phyloP scores from a whole-genome alignment of 2,329 filamentous ascomycete species.

The Penicillium sp. region DNA sequence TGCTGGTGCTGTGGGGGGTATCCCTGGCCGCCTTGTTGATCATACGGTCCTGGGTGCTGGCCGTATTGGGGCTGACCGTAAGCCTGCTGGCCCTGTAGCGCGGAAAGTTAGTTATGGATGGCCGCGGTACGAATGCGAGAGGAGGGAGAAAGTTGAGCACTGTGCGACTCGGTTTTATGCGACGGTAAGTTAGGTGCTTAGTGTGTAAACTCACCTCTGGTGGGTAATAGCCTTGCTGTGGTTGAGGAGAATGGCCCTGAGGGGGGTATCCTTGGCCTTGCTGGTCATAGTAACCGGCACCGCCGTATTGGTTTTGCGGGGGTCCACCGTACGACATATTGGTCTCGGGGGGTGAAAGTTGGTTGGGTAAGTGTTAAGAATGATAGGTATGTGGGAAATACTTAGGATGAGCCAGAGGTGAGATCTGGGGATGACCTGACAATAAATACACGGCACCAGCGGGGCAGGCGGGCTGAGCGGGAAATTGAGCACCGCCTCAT shows the following conservation, averaged over 20 bases:
- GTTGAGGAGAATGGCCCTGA: conserved; percentile 21
- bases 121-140: neutral
- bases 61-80: conserved; percentile 20
- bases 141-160: neutral
- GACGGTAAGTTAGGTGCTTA: neutral
- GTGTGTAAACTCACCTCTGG: conserved; percentile 22
- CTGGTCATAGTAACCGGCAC: conserved; percentile 21
- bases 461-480: conserved; percentile 14
- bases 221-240: conserved; percentile 27
- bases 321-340: conserved; percentile 23
- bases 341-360: neutral
- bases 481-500: conserved; percentile 16
- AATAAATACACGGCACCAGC: conserved; percentile 9
- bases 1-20: conserved; percentile 11
- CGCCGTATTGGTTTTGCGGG: conserved; percentile 25
- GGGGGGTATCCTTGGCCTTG: conserved; percentile 20
- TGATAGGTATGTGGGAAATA: neutral
- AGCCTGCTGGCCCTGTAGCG: conserved; percentile 17
- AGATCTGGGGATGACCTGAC: neutral
- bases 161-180: neutral
- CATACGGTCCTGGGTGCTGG: conserved; percentile 17
- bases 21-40: conserved; percentile 1
- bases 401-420: neutral
- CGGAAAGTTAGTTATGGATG: neutral
- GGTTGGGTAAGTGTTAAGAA: neutral